These are phyloP conservation scores for Phaeosphaeria sp. DNA, from an alignment of 2,329 filamentous ascomycete genomes.

Conservation along the genomic window DNA sequence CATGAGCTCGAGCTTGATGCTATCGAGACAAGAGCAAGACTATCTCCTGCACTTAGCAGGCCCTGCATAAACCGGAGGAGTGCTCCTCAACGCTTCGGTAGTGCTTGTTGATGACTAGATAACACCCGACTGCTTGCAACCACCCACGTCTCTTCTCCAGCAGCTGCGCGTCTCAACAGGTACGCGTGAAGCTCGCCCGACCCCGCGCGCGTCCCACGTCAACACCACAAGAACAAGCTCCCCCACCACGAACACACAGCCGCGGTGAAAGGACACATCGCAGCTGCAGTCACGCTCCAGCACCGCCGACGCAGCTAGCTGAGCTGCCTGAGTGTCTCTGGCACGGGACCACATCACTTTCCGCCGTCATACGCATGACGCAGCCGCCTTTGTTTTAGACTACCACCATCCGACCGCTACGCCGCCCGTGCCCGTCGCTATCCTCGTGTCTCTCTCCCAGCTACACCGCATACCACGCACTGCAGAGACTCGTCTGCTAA, in stretches of 20 bases:
- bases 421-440: constrained; percentile 24
- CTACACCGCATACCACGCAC: constrained; percentile 6
- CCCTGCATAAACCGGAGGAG: constrained; percentile 6
- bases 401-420: constrained; percentile 2
- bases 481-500: constrained; percentile 14
- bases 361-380: constrained; percentile 29
- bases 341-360: constrained; percentile 21
- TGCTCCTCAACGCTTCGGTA: constrained; percentile 21
- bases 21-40: constrained; percentile 9
- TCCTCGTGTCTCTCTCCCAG: constrained; percentile 7
- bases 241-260: constrained; percentile 9
- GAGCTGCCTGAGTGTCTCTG: constrained; percentile 4
- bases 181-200: constrained; percentile 16
- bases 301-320: constrained; percentile 5
- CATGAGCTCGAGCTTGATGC: neutral
- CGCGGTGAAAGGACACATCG: constrained; percentile 11
- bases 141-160: neutral
- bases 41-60: constrained; percentile 11
- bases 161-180: neutral
- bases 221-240: constrained; percentile 6
- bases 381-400: constrained; percentile 27
- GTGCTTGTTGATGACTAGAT: neutral
- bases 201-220: constrained; percentile 20
- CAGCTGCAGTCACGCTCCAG: constrained; percentile 21
- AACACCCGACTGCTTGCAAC: neutral